A percentile compares a stretch with the other conserved stretches of the same genome.
Evolutionary conservation across 352 stramenopile species (phyloP).

Genomic region (Aphanomyces astaci): DNA sequence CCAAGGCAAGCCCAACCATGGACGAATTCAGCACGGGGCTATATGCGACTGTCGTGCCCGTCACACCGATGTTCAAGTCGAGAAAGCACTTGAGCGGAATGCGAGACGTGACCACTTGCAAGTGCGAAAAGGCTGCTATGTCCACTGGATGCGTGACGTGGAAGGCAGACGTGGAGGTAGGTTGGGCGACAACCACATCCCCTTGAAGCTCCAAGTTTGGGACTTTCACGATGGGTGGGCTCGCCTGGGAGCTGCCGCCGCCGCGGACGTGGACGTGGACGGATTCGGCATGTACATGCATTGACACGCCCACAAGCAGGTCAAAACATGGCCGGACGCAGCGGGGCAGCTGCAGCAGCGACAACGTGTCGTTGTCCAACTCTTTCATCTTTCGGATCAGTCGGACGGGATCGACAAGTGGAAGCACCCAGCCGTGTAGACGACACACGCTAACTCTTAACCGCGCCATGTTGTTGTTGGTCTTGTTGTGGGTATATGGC

Average conservation of each 20-base stretch:
- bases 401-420: constrained; percentile 27
- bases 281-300: constrained; percentile 32
- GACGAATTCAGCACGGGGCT: constrained; percentile 46
- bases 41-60: constrained; percentile 39
- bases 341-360: constrained; percentile 24
- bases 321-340: constrained; percentile 30
- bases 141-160: constrained; percentile 15
- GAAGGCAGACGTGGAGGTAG: constrained; percentile 6
- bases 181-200: constrained; percentile 31
- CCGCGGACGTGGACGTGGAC: constrained; percentile 37
- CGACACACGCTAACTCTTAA: constrained; percentile 22
- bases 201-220: constrained; percentile 33
- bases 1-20: constrained; percentile 37
- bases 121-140: constrained; percentile 20
- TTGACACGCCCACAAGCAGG: constrained; percentile 29
- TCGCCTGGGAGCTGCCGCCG: too few relatives aligned
- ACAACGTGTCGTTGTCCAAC: constrained; percentile 42
- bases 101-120: background rate
- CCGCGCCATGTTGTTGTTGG: background rate
- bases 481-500: too few relatives aligned
- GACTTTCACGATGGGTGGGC: constrained; percentile 39
- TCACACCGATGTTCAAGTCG: constrained; percentile 35
- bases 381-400: constrained; percentile 29
- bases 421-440: constrained; percentile 5
- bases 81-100: constrained; percentile 34